phyloP scores from a whole-genome alignment of 768 basidiomycete genomes.

The Suillus brevipes region DNA sequence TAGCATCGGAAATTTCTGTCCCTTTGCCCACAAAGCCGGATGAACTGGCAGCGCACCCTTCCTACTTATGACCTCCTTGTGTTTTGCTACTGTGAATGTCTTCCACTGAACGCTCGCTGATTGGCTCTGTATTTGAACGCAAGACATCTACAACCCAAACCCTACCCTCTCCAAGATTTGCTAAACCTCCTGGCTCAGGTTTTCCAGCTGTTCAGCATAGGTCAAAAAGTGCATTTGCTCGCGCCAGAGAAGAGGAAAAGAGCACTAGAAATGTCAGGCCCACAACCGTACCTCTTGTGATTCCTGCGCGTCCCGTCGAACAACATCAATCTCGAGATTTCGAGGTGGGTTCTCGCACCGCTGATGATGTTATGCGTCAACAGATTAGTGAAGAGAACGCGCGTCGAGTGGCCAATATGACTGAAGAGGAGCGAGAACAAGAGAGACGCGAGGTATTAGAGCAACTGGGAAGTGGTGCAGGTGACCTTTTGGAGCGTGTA shows the following conservation, averaged over 20 bases:
- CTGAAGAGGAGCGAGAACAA: constrained; percentile 63
- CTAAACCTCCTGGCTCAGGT: constrained; percentile 38
- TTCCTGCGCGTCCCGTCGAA: constrained; percentile 23
- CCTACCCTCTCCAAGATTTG: constrained; percentile 24
- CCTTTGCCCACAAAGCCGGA: constrained; percentile 4
- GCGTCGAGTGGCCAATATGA: constrained; percentile 63
- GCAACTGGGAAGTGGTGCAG: constrained; percentile 67
- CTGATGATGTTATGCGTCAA: constrained; percentile 47
- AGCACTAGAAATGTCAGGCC: constrained; percentile 17
- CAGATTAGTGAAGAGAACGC: constrained; percentile 71
- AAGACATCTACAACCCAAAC: constrained; percentile 26
- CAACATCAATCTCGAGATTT: not conserved
- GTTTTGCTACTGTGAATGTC: constrained; percentile 19
- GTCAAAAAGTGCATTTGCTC: constrained; percentile 60
- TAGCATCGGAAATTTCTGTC: constrained; percentile 3
- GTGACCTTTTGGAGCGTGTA: constrained; percentile 59
- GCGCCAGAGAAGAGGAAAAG: constrained; percentile 41
- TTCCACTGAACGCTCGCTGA: constrained; percentile 27
- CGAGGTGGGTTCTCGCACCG: constrained; percentile 12
- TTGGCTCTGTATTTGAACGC: constrained; percentile 52
- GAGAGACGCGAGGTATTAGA: constrained; percentile 69
- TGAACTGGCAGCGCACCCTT: not conserved
- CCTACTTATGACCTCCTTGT: constrained; percentile 1
- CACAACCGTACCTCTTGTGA: constrained; percentile 23
- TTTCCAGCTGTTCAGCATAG: constrained; percentile 69